Conservation (phyloP, 2,329 filamentous ascomycete genomes). For the Aureobasidium sp. region DNA sequence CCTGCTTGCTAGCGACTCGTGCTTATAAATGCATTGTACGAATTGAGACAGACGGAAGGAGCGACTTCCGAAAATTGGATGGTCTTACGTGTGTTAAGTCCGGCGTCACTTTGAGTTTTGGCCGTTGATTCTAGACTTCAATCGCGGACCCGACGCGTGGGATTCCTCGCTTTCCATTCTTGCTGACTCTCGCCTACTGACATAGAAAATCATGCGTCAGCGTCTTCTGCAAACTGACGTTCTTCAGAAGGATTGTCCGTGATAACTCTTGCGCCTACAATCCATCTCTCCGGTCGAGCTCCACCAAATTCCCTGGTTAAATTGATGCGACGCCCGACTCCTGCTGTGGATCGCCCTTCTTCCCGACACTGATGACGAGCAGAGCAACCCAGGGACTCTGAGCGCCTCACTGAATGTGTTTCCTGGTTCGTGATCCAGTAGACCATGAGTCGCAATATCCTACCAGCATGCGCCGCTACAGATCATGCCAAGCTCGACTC, state of each 20-base stretch:
- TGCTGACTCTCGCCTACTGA: background rate
- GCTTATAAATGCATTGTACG: background rate
- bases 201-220: background rate
- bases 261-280: no score
- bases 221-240: background rate
- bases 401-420: background rate
- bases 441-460: background rate
- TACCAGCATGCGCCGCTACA: background rate
- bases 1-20: no score
- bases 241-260: background rate
- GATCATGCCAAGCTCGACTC: background rate
- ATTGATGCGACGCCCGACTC: background rate
- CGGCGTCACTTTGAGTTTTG: background rate
- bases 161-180: background rate
- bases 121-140: background rate
- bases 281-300: background rate
- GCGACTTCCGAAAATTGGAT: no score
- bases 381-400: background rate
- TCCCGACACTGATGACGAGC: background rate
- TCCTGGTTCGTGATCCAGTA: no score
- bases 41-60: background rate
- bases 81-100: background rate
- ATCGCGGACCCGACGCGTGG: background rate
- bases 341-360: background rate
- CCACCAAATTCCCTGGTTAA: background rate